Evolutionary conservation across 768 basidiomycete genomes (phyloP).

Genomic region (Auriscalpium orientale): DNA sequence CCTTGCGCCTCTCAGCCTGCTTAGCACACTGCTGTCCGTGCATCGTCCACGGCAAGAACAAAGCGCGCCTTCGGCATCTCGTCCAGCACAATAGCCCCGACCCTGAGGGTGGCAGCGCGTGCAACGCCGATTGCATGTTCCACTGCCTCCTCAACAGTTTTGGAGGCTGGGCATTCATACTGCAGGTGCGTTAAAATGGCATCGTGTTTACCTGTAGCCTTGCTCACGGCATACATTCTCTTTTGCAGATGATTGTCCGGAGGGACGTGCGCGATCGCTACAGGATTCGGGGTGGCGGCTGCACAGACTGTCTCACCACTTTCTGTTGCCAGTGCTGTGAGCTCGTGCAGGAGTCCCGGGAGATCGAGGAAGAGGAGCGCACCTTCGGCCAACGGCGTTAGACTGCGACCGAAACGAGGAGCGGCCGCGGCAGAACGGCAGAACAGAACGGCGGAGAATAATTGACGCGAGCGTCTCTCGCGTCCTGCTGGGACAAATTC

Average conservation of each 20-base stretch:
- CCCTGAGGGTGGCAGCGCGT: slow-evolving; percentile 28
- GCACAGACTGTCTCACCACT: slow-evolving; percentile 33
- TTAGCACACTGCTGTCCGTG: slow-evolving; percentile 35
- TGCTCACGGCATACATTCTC: slow-evolving; percentile 17
- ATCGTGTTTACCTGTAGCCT: neutral
- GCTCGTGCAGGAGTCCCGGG: slow-evolving; percentile 40
- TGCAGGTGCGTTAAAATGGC: slow-evolving; percentile 22
- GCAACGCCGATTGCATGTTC: slow-evolving; percentile 30
- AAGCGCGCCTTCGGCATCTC: slow-evolving; percentile 34
- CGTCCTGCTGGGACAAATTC: too few species aligned
- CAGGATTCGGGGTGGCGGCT: slow-evolving; percentile 35
- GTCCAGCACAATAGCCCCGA: slow-evolving; percentile 28
- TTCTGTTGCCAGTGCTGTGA: slow-evolving; percentile 42
- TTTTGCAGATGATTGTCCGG: slow-evolving; percentile 26
- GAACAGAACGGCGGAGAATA: too few species aligned
- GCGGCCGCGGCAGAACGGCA: too few species aligned
- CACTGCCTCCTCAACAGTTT: slow-evolving; percentile 23
- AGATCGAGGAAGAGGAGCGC: slow-evolving; percentile 41
- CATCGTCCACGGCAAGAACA: slow-evolving; percentile 33
- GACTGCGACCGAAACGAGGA: too few species aligned
- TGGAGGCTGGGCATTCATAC: slow-evolving; percentile 31
- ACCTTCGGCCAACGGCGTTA: slow-evolving; percentile 13
- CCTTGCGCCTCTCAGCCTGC: slow-evolving; percentile 20
- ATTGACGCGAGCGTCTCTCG: too few species aligned
- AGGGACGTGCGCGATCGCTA: slow-evolving; percentile 35